Base-by-base conservation (phyloP, 164 flowering plant species). In the Magnolia kwangsiensis region DNA sequence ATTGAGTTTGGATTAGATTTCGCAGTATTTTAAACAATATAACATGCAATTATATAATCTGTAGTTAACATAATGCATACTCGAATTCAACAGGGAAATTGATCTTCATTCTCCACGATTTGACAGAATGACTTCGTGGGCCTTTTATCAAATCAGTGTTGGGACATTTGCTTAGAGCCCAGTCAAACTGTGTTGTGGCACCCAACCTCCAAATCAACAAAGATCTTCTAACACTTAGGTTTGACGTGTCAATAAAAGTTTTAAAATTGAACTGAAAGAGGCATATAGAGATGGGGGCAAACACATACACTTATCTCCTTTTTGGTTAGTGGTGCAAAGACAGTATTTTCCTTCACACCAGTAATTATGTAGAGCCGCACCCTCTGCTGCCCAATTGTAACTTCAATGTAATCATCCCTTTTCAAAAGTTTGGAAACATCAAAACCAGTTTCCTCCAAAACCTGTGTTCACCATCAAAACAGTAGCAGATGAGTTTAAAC, bases 301-400 rank as follows among this genome's bases (percentile, higher is more conserved):
- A 78, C 49, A 51, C 96, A 75, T 91, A 94, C 99, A 87, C 99
- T 96, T 73, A 96, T 96, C 85, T 96, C 98, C 76, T 96, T 96
- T 76, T 96, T 96, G 21, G 99, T 96, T n/a, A 76, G 94, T 74
- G 99, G 99, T 29, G 99, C 97, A 84, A 96, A 96, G 27, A 87
- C 79, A 74, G 96, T 90, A 81, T 91, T 93, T 78, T 94, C 97
- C 80, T 86, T 90, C 71, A 94, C 98, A 64, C 97, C 96, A 80
- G 93, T 84, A 78, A 91, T 83, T 71, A 94, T 91, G 81, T 89
- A 96, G 19, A 92, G 95, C 16, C 97, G 90, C 83, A 94, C 94
- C 80, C 98, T 87, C 78, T 96, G 99, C 78, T 90, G 96, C 55
- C 99, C 98, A 80, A 92, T 84, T 55, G 86, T 87, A 64, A 79